Conservation (phyloP, 768 basidiomycete species). For the Filobasidium floriforme region DNA sequence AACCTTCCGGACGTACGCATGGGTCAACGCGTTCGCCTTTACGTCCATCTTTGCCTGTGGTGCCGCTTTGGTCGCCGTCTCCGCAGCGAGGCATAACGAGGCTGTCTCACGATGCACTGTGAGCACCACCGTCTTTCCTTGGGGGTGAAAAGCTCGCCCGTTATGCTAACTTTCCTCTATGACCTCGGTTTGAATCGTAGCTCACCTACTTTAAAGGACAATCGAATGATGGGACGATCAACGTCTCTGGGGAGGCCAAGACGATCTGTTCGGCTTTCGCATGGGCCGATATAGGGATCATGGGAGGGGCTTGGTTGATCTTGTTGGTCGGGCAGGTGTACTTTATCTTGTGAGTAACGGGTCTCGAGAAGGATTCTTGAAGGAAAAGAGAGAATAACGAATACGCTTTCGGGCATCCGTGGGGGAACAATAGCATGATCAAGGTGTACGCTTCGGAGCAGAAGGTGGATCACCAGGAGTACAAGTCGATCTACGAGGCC, state of each 20-base stretch:
- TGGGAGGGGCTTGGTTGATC: constrained; percentile 79
- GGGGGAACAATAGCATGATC: constrained; percentile 42
- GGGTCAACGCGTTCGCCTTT: constrained; percentile 30
- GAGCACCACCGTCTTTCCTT: constrained; percentile 23
- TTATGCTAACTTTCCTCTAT: neutral
- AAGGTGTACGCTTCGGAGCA: constrained; percentile 66
- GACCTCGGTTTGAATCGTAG: neutral
- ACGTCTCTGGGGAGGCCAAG: constrained; percentile 51
- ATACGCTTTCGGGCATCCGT: constrained; percentile 17
- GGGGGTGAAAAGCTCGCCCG: neutral
- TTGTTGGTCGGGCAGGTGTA: constrained; percentile 69
- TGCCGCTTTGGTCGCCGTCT: constrained; percentile 72
- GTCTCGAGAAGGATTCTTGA: too few species aligned
- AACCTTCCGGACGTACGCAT: constrained; percentile 38
- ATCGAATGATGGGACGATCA: neutral
- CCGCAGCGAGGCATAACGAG: constrained; percentile 64
- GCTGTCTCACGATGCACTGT: constrained; percentile 63
- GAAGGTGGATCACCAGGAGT: constrained; percentile 70
- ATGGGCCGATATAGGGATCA: constrained; percentile 85
- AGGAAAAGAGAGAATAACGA: constrained; percentile 44
- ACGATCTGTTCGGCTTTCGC: constrained; percentile 81
- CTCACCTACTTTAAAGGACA: neutral
- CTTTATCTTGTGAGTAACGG: constrained; percentile 42
- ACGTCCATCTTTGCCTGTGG: constrained; percentile 63
- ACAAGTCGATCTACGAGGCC: constrained; percentile 61